Evolutionary conservation across 148 eudicot species (phyloP).

Genomic region (Cornus suecica): DNA sequence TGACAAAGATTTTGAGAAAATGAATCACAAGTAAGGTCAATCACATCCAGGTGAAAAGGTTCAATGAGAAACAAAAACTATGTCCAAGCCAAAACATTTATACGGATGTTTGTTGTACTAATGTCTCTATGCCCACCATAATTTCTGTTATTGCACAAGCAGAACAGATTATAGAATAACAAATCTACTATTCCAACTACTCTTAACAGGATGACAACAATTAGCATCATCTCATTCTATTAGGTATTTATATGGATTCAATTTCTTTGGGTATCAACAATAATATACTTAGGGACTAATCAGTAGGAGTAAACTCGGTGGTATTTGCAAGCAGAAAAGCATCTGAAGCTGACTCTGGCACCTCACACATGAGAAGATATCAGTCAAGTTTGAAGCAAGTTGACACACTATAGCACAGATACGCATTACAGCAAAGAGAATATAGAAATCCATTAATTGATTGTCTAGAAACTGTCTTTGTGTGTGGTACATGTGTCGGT

Average conservation of each 20-base stretch:
- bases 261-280: background rate
- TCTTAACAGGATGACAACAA: background rate
- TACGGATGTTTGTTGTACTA: too few relatives aligned
- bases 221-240: background rate
- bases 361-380: background rate
- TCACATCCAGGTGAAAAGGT: background rate
- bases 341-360: background rate
- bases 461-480: background rate
- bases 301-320: background rate
- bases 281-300: background rate
- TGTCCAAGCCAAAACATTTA: background rate
- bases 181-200: background rate
- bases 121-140: background rate
- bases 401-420: background rate
- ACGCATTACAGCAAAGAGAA: background rate
- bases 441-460: background rate
- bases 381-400: background rate
- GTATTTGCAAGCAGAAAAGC: background rate
- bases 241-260: background rate
- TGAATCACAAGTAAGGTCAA: background rate
- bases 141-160: too few relatives aligned
- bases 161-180: too few relatives aligned
- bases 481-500: background rate
- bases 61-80: background rate
- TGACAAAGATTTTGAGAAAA: slow-evolving; percentile 25